A percentile compares a stretch with the other conserved stretches of the same genome.
phyloP scores from a whole-genome alignment of 441 rosid genomes.

The Theobroma grandiflorum region DNA sequence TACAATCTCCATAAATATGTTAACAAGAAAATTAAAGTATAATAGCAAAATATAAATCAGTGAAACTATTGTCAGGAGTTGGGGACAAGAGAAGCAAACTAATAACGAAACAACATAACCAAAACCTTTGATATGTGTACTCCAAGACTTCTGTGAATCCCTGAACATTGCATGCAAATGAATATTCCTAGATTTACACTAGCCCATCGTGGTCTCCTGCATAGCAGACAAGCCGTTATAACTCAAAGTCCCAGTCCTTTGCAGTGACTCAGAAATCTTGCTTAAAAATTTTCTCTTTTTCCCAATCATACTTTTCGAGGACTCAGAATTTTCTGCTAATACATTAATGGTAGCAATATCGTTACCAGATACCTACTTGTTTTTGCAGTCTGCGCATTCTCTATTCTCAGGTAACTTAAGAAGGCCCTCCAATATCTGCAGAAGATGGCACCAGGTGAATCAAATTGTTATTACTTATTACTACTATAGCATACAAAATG shows the following conservation, averaged over 20 bases:
- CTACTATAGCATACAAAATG: not conserved
- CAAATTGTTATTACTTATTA: not conserved
- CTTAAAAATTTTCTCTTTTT: slow-evolving; percentile 9
- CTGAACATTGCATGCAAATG: slow-evolving; percentile 88
- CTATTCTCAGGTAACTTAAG: slow-evolving; percentile 66
- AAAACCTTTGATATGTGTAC: slow-evolving; percentile 83
- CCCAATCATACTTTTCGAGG: not conserved
- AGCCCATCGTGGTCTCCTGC: slow-evolving; percentile 87
- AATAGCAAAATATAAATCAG: not conserved
- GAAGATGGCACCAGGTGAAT: slow-evolving; percentile 3
- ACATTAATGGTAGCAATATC: not conserved
- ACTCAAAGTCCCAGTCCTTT: slow-evolving; percentile 8
- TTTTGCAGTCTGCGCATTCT: slow-evolving; percentile 73
- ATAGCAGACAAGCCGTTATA: slow-evolving; percentile 29
- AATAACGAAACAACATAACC: slow-evolving; percentile 4
- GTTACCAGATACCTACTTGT: slow-evolving; percentile 52
- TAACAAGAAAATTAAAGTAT: not conserved
- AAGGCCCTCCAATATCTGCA: slow-evolving; percentile 68
- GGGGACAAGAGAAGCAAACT: not conserved
- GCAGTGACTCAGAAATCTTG: not conserved
- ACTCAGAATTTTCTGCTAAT: not conserved
- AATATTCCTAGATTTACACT: slow-evolving; percentile 86
- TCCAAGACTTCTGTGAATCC: slow-evolving; percentile 82
- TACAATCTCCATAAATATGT: not conserved
- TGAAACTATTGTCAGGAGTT: not conserved